Conservation (phyloP, 2,329 filamentous ascomycete genomes). For the Herpotrichia juniperi region DNA sequence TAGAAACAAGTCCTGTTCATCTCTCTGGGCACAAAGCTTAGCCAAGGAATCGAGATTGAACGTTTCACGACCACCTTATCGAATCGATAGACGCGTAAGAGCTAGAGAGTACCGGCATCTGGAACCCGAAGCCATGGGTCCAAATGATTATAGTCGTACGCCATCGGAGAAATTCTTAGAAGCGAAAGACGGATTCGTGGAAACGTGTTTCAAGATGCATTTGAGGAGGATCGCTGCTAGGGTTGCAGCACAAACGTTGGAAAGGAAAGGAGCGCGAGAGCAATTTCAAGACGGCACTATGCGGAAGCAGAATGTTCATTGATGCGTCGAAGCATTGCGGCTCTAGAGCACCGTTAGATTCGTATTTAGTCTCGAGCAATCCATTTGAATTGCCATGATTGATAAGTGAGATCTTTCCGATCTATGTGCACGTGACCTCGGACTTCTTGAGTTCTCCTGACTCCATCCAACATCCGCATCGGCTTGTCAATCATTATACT, state of each 20-base stretch:
- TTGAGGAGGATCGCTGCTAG: constrained; percentile 12
- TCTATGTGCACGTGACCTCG: too few relatives aligned
- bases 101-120: background rate
- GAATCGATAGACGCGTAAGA: background rate
- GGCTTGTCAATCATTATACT: too few relatives aligned
- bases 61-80: background rate
- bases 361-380: too few relatives aligned
- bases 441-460: too few relatives aligned
- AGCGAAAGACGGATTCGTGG: constrained; percentile 5
- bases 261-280: background rate
- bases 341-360: too few relatives aligned
- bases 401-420: too few relatives aligned
- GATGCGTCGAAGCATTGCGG: too few relatives aligned
- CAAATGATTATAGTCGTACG: background rate
- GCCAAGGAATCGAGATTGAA: background rate
- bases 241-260: background rate
- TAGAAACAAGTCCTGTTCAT: constrained; percentile 9
- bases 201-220: constrained; percentile 13
- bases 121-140: constrained; percentile 1
- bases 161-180: constrained; percentile 8
- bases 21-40: constrained; percentile 10
- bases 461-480: too few relatives aligned
- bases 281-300: too few relatives aligned
- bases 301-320: too few relatives aligned
- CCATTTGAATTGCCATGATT: too few relatives aligned